Base-by-base conservation (phyloP, 306 rosid genomes). In the Vachellia pachyceras region DNA sequence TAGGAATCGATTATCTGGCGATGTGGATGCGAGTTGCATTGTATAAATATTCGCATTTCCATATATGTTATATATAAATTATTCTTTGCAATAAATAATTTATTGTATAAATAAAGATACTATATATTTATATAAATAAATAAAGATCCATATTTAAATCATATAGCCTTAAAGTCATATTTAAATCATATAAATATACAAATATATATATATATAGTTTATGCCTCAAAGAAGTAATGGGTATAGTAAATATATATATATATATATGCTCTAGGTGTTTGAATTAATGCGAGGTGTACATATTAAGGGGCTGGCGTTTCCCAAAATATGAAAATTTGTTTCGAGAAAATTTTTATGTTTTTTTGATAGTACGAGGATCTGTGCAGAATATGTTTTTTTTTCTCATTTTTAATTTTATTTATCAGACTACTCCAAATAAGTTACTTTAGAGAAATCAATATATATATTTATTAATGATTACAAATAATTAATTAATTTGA, bases 331-430 rank as follows among this genome's bases (percentile, higher is more conserved):
- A 35, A 64, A 4, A 11, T n/a, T n/a, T n/a, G n/a, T 29, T 61
- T 13, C 6, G 11, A 54, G 0, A 54, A 50, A 20, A 7, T 7
- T 61, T 61, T 61, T 61, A 11, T 61, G 40, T 29, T 35, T 6
- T 66, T 35, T 6, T 66, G 22, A 66, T 68, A 46, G 85, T 77
- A 82, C 78, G 85, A 82, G 69, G 78, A 69, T 76, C 15, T 5
- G 10, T 61, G 25, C 8, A 57, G 25, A 54, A n/a, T 18, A 15
- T 17, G n/a, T n/a, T n/a, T 35, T 7, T 7, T 35, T 61, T 50
- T 65, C n/a, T 22, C 2, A 55, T 55, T 55, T 55, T 55, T 55
- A 6, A 55, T 55, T 55, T 55, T 20, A 66, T 73, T 37, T 61
- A 49, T 80, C 5, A 15, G n/a, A 49, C 22, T 4, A 9, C 65